Percentiles rank a stretch among this genome's conserved stretches.
These are phyloP conservation scores for Chiua sp. DNA, from an alignment of 1,284 basidiomycete genomes.

Conservation along the genomic window DNA sequence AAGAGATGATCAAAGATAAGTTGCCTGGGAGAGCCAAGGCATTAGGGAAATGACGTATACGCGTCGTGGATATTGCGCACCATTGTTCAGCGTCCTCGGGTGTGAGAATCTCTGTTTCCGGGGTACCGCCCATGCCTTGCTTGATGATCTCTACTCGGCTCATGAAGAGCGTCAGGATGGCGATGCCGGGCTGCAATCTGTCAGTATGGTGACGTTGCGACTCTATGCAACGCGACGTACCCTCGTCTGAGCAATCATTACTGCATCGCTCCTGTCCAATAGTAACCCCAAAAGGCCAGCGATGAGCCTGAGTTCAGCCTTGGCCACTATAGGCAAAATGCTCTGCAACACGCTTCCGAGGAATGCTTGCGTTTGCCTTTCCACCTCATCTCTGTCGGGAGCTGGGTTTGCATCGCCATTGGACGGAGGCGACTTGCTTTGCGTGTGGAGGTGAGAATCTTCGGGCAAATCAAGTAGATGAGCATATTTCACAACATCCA, in stretches of 20 bases:
- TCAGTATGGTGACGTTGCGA: conserved; percentile 2
- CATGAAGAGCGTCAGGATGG: conserved; percentile 91
- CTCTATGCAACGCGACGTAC: conserved; percentile 49
- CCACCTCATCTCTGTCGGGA: conserved; percentile 73
- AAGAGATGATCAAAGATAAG: conserved; percentile 87
- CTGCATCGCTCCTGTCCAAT: conserved; percentile 82
- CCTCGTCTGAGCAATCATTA: conserved; percentile 74
- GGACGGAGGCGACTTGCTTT: conserved; percentile 25
- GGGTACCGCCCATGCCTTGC: conserved; percentile 61
- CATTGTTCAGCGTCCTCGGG: conserved; percentile 86
- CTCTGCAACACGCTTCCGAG: conserved; percentile 86
- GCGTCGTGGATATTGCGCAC: conserved; percentile 43
- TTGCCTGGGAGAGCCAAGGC: conserved; percentile 58
- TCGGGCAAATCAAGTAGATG: conserved; percentile 70
- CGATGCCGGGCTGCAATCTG: conserved; percentile 81
- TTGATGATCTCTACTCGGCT: conserved; percentile 93
- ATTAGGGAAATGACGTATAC: conserved; percentile 1
- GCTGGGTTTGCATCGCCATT: conserved; percentile 16
- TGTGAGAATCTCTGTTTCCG: conserved; percentile 63
- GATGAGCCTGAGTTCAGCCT: conserved; percentile 81
- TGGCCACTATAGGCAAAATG: conserved; percentile 83
- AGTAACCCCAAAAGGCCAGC: conserved; percentile 88
- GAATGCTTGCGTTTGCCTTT: conserved; percentile 90
- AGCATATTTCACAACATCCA: conserved; percentile 87
- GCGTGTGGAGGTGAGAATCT: conserved; percentile 46